These are phyloP conservation scores for Bothriochloa decipiens DNA, from an alignment of 176 grass and related monocot species.

Conservation along the genomic window DNA sequence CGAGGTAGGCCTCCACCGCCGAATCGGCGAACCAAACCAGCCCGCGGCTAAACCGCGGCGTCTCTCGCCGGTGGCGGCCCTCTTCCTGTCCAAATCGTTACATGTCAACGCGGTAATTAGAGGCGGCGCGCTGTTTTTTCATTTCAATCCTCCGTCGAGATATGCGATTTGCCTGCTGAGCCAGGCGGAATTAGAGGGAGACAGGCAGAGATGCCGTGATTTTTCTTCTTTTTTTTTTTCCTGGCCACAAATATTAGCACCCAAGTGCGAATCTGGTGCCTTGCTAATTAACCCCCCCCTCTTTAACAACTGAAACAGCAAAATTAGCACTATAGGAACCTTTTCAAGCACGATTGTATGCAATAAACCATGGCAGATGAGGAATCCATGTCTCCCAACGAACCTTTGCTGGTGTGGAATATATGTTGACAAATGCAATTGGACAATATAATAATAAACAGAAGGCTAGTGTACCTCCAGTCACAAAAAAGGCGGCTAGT, in stretches of 20 bases:
- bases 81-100: not conserved
- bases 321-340: too few species aligned
- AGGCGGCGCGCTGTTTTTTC: not conserved
- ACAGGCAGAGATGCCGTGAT: not conserved
- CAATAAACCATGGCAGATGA: too few species aligned
- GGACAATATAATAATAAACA: not conserved
- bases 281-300: not conserved
- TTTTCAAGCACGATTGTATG: not conserved
- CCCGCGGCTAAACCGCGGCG: not conserved
- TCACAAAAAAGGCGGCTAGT: too few species aligned
- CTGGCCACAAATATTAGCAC: too few species aligned
- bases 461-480: not conserved
- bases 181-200: not conserved
- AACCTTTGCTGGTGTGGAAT: not conserved
- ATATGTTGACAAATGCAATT: not conserved
- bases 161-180: constrained; percentile 1
- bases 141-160: not conserved
- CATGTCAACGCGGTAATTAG: not conserved
- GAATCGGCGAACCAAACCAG: too few species aligned
- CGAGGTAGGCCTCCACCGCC: constrained; percentile 47
- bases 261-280: not conserved
- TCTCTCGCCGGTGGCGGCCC: not conserved
- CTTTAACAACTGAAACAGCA: not conserved
- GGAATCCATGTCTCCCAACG: not conserved
- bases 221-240: too few species aligned